Evolutionary conservation across 768 basidiomycete genomes (phyloP).

Genomic region (Serendipita sp.): DNA sequence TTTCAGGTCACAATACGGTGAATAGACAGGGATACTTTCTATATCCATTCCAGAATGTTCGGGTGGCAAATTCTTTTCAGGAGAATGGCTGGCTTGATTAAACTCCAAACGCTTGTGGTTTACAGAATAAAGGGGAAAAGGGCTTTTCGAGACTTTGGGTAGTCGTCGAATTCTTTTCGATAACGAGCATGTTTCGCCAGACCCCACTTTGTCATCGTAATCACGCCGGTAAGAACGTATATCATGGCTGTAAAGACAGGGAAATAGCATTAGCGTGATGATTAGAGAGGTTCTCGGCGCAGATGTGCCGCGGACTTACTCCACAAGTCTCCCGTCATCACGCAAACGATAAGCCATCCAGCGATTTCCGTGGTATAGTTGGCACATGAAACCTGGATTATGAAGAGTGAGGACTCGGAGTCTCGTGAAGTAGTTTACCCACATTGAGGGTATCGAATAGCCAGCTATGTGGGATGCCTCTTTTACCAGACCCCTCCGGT

Average conservation of each 20-base stretch:
- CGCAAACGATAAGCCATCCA: conserved; percentile 53
- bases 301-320: background rate
- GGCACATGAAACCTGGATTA: conserved; percentile 48
- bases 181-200: conserved; percentile 78
- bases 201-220: conserved; percentile 43
- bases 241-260: background rate
- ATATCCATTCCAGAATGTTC: too few relatives aligned
- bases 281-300: background rate
- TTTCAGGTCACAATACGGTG: too few relatives aligned
- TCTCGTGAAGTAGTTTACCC: background rate
- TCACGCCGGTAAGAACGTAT: conserved; percentile 25
- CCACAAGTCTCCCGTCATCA: conserved; percentile 45
- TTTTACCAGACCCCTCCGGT: conserved; percentile 57
- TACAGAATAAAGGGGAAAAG: conserved; percentile 63
- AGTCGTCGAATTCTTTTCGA: conserved; percentile 87
- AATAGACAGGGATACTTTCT: too few relatives aligned
- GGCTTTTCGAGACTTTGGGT: conserved; percentile 56
- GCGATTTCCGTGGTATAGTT: conserved; percentile 90
- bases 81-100: too few relatives aligned
- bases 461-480: conserved; percentile 84
- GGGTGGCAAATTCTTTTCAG: too few relatives aligned
- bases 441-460: conserved; percentile 50
- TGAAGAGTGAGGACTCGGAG: background rate
- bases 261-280: background rate
- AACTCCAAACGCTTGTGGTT: too few relatives aligned